Evolutionary conservation across 2,329 filamentous ascomycete genomes (phyloP).

Genomic region (Cadophora luteo-olivacea): DNA sequence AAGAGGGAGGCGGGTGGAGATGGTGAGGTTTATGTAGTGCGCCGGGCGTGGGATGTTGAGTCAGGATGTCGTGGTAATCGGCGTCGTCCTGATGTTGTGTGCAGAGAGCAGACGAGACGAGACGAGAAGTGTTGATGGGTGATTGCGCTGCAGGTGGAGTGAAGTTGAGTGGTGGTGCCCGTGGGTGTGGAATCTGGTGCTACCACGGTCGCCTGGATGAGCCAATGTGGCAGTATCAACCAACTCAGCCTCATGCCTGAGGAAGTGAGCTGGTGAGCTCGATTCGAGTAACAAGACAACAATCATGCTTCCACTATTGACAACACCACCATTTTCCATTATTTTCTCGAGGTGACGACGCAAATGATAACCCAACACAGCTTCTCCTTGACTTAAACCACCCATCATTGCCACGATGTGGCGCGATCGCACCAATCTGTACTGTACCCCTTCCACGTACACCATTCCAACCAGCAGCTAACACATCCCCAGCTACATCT

Average conservation of each 20-base stretch:
- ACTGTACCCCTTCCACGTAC: slow-evolving; percentile 42
- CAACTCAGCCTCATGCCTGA: slow-evolving; percentile 22
- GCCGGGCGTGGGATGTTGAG: slow-evolving; percentile 4
- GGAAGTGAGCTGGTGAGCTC: slow-evolving; percentile 16
- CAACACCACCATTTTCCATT: slow-evolving; percentile 19
- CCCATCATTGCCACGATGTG: slow-evolving; percentile 73
- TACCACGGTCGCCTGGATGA: not conserved
- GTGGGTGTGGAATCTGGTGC: not conserved
- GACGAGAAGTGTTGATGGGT: slow-evolving; percentile 17
- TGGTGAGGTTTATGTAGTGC: not conserved
- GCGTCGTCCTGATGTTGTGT: slow-evolving; percentile 16
- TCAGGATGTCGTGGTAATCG: slow-evolving; percentile 7
- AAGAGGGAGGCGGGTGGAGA: slow-evolving; percentile 8
- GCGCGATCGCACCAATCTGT: slow-evolving; percentile 99
- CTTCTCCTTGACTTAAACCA: slow-evolving; percentile 20
- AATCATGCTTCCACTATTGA: slow-evolving; percentile 27
- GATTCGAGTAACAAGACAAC: slow-evolving; percentile 20
- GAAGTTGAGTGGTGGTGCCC: too few relatives aligned
- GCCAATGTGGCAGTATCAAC: slow-evolving; percentile 6
- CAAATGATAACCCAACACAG: slow-evolving; percentile 18
- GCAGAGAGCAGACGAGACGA: slow-evolving; percentile 2
- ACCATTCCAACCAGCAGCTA: slow-evolving; percentile 39
- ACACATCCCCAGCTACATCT: slow-evolving; percentile 77
- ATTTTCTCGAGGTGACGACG: not conserved
- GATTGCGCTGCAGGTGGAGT: slow-evolving; percentile 22